Base-by-base conservation (phyloP, 2,329 filamentous ascomycete genomes). In the Westerdykella sp. region DNA sequence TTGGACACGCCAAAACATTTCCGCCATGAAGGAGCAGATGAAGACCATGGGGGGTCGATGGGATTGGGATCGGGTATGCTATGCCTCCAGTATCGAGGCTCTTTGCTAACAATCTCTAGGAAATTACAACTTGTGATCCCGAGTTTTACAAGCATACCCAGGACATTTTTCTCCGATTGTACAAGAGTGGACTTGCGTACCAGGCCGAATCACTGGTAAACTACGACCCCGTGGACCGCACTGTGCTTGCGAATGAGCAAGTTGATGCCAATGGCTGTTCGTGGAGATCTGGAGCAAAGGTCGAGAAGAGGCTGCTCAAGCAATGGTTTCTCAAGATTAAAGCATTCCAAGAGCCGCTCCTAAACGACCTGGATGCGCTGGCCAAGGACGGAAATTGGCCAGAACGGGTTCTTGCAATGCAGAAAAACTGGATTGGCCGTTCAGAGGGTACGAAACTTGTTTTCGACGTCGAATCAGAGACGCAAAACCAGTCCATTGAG, bases 281-380 rank as follows among this genome's bases (percentile, higher is more conserved):
- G 2, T 95, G 89, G 89, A 79, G 88, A 44, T 93, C 87, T 1
- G 88, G 88, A 9, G 88, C 86, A 39, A 83, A 85, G 62, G 87
- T 94, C 14, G 84, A 93, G 67, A 85, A 89, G 69, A 73, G 80
- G 46, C 79, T 79, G 53, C 72, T 94, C 38, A 87, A 85, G 67
- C 89, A 95, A 66, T 95, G 89, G 89, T 95, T 94, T 63, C 79
- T 95, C 50, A 82, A 81, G 49, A 94, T 93, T 57, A 91, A 87
- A 3, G 78, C 79, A 39, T 93, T 86, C 59, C 81, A 85, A 48
- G 81, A 91, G 42, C 73, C 79, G 4, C 70, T 95, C 6, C 70
- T 94, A 21, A 71, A 81, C 22, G 87, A 87, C 49, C 73, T 95
- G 1, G 79, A 87, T 23, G 67, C 72, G 4, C 73, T 95, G 30